Base-by-base conservation (phyloP, 208 protist species). In the Trypanosoma scelopori region DNA sequence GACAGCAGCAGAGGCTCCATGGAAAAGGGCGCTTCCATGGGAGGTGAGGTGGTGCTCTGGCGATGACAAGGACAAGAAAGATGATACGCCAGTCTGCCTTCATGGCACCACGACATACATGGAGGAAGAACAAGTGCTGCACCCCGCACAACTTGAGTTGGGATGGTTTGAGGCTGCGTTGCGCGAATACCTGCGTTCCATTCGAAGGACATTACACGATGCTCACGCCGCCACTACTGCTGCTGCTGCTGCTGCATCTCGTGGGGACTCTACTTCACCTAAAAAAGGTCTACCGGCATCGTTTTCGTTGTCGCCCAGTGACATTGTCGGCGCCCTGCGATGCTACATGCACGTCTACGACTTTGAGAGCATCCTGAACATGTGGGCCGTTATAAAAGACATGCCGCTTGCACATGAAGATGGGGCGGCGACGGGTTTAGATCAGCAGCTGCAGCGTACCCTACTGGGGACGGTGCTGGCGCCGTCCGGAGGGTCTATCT, bases 321-420 rank as follows among this genome's bases (percentile, higher is more conserved):
- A 75, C 49, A 55, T 89, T 23, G 48, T 66, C 16, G 79, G 74
- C 1, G 89, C 86, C n/a, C 86, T 93, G 75, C 89, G 89, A 1
- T 87, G 85, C 63, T 86, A 88, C 75, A 65, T 88, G 47, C 55
- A 71, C 37, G 46, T 80, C 16, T 82, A 78, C 30, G 83, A 95
- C 69, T 92, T 95, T 71, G 67, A 86, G 23, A 60, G 71, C 22
- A 79, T 90, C 41, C 68, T 95, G 39, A 76, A 56, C 13, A 68
- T 95, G 35, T 95, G 89, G 89, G 55, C 16, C 5, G 37, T 15
- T 1, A 64, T 78, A 22, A 66, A 65, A 41, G 47, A 71, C 46
- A 11, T 69, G n/a, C 45, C 47, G 15, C 64, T 75, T 58, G 20
- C 30, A 2, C 7, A 5, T 45, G 59, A 62, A 35, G 49, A 70